Evolutionary conservation across 352 stramenopile genomes (phyloP), one percentile per base, ranked within the genome.

Genomic region (Globisporangium acanthophoron): DNA sequence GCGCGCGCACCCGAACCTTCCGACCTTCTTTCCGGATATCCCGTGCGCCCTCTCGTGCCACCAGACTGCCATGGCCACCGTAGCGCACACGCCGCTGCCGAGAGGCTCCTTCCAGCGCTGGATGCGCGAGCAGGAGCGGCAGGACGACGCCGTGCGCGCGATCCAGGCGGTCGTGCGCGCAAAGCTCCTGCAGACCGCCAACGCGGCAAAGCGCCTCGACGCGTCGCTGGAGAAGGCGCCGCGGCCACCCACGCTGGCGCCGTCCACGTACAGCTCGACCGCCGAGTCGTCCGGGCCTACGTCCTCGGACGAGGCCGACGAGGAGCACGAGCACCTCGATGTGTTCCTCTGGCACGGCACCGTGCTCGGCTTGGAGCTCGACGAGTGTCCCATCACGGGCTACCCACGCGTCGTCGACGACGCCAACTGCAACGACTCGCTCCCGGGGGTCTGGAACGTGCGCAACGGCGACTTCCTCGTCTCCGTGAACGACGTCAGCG

Each of bases 391-490:
- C 13, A 71, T 74, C 51, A 80, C 79, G 15, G 77, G 70, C 0
- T 83, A 73, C 44, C 79, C 77, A 16, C 79, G 74, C 55, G 74
- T 90, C 31, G 60, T 77, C 56, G 58, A 73, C 58, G 61, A 73
- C 58, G 56, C 71, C 29, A 70, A 80, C n/a, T 75, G 77, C 55
- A 87, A 87, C 62, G 69, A 80, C 45, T 69, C 73, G 37, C 68
- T 90, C 18, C 77, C 79, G 13, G 79, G 79, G 53, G 84, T 90
- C 73, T 87, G 75, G 75, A 81, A 78, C 52, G 54, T 88, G 43
- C 73, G 73, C 35, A 64, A 77, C 53, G 77, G 79, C 39, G 79
- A 90, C 51, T 78, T 78, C 18, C 59, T 90, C 27, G 70, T 90
- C 44, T 67, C 77, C 0, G 73, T 90, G 53, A 87, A 90, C 61